A percentile compares a stretch with the other conserved stretches of the same genome.
phyloP scores from a whole-genome alignment of 371 early-diverging fungal genomes.

The Apophysomyces elegans region DNA sequence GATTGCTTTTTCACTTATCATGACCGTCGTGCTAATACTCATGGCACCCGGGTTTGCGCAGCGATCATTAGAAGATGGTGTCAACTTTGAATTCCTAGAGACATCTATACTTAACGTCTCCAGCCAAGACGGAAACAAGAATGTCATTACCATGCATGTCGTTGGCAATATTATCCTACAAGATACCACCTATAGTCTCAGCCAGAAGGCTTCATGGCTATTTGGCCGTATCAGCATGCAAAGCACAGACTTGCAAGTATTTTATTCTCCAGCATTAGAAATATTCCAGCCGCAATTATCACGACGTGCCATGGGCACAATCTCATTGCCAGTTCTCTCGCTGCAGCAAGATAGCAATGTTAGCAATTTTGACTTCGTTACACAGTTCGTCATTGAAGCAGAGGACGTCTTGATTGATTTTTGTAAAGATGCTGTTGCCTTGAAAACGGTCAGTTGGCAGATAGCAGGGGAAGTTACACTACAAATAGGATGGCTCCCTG shows the following conservation, averaged over 20 bases:
- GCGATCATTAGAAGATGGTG: conserved; percentile 37
- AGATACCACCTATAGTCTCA: conserved; percentile 26
- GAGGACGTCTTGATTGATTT: conserved; percentile 39
- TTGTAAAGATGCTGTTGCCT: conserved; percentile 43
- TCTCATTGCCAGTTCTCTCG: conserved; percentile 37
- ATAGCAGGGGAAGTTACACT: conserved; percentile 36
- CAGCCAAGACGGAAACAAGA: conserved; percentile 17
- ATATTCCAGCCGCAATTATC: neutral
- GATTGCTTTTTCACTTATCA: conserved; percentile 19
- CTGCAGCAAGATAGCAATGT: conserved; percentile 19
- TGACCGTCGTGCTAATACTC: conserved; percentile 24
- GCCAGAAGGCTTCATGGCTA: conserved; percentile 22
- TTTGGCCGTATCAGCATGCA: conserved; percentile 37
- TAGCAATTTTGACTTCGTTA: conserved; percentile 46
- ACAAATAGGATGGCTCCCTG: conserved; percentile 38
- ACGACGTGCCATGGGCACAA: conserved; percentile 32
- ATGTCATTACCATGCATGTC: conserved; percentile 45
- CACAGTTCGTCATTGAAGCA: conserved; percentile 40
- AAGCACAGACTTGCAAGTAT: conserved; percentile 26
- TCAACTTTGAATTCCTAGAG: conserved; percentile 34
- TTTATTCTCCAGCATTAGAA: conserved; percentile 15
- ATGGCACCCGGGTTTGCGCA: conserved; percentile 54
- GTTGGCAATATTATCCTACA: conserved; percentile 35
- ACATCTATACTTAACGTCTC: conserved; percentile 43
- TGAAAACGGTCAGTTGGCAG: conserved; percentile 40